Base-by-base conservation (phyloP, 768 basidiomycete species). In the Suillus clintonianus region DNA sequence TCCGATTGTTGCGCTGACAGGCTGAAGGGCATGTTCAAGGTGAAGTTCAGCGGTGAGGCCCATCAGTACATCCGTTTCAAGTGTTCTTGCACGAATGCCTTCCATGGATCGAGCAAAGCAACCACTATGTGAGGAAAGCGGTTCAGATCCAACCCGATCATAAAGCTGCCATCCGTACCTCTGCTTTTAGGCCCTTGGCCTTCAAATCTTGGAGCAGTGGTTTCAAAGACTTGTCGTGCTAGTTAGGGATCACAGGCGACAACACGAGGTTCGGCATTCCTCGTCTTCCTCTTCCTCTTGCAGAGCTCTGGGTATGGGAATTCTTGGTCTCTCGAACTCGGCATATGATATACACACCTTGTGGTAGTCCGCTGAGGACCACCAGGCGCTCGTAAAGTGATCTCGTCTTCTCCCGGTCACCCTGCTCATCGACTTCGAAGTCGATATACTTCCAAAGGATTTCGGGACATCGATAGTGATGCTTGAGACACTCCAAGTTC, bases 311-410 rank as follows among this genome's bases (percentile, higher is more conserved):
- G 85, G 84, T 5, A 89, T 68, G 5, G 88, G 88, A 50, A 92
- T 89, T 6, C 86, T 80, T 69, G 90, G 89, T 6, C 88, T 90
- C 77, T 99, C 97, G 69, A 98, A 97, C 68, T 91, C 83, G 0
- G 97, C 97, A 75, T 90, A 99, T 59, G 95, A 89, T 61, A 97
- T 93, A 94, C 95, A 99, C 22, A 97, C 95, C 78, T 98, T 98
- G 78, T 95, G 91, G 73, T 99, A n/a, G 96, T 4, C 93, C 93
- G 67, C 94, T 97, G 56, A 91, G 81, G 37, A 85, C 79, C 55
- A 97, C 82, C 22, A 98, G 84, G 22, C 95, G 86, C 78, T 98
- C 96, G 74, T 97, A 98, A 45, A 99, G 74, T 7, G 83, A 82
- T 22, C 97, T 83, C 2, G 92, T 90, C 17, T 86, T 84, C 62